Evolutionary conservation across 192 early-diverging fungal species (phyloP).

Genomic region (Geranomyces michiganensis): DNA sequence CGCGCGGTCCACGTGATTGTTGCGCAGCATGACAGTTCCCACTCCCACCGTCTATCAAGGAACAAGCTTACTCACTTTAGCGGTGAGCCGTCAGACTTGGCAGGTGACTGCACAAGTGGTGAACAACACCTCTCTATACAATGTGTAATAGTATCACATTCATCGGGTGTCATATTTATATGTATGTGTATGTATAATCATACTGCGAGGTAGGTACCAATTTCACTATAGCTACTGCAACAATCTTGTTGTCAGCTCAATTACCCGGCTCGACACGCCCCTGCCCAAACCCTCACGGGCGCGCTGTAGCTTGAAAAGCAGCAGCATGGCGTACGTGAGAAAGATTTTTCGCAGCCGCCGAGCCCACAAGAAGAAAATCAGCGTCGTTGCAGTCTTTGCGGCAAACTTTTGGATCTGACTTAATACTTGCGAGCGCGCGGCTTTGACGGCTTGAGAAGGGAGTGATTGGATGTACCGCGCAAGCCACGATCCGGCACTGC

Average conservation of each 20-base stretch:
- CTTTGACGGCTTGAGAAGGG: background rate
- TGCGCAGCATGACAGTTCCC: too few species aligned
- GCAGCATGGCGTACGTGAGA: background rate
- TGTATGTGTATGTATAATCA: too few species aligned
- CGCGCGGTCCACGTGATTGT: too few species aligned
- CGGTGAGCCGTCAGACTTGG: too few species aligned
- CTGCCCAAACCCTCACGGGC: background rate
- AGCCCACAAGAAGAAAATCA: slow-evolving; percentile 3
- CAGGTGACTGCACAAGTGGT: too few species aligned
- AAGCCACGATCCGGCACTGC: background rate
- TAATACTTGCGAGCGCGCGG: background rate
- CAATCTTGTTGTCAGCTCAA: background rate
- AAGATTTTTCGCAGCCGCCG: background rate
- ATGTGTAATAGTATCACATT: too few species aligned
- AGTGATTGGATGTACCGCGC: background rate
- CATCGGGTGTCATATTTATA: too few species aligned
- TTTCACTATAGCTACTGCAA: background rate
- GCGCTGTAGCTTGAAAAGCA: slow-evolving; percentile 2
- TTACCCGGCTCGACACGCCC: background rate
- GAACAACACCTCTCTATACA: too few species aligned
- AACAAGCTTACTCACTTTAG: too few species aligned
- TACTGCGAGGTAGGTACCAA: too few species aligned
- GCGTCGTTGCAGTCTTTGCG: background rate
- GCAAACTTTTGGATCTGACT: background rate
- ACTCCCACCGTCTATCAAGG: too few species aligned